A percentile compares a stretch with the other conserved stretches of the same genome.
Evolutionary conservation across 371 early-diverging fungal species (phyloP).

Genomic region (Apophysomyces ossiformis): DNA sequence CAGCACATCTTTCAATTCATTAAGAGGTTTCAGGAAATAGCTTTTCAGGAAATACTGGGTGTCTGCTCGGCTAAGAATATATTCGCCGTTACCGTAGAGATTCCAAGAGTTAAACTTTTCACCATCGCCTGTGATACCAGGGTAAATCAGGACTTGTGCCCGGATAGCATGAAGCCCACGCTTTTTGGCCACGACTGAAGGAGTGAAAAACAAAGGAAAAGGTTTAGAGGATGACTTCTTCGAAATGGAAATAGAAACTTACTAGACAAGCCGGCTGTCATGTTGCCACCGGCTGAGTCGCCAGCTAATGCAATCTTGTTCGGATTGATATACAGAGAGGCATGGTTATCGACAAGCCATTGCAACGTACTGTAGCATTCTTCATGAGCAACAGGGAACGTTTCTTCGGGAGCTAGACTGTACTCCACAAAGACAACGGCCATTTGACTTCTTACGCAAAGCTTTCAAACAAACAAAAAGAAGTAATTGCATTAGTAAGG

Average conservation of each 20-base stretch:
- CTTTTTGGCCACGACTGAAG: conserved; percentile 24
- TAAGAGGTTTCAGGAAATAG: not conserved
- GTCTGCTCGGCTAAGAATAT: conserved; percentile 4
- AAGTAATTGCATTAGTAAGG: not conserved
- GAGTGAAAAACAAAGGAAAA: not conserved
- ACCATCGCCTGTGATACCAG: not conserved
- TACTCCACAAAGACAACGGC: conserved; percentile 27
- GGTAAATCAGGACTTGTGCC: conserved; percentile 23
- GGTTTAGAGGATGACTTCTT: not conserved
- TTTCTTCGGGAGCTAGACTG: conserved; percentile 26
- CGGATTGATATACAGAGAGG: conserved; percentile 29
- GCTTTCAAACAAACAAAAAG: not conserved
- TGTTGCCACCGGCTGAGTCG: conserved; percentile 70
- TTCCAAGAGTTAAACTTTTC: not conserved
- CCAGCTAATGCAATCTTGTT: conserved; percentile 54
- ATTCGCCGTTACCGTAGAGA: conserved; percentile 19
- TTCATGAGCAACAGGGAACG: conserved; percentile 31
- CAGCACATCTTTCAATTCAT: conserved; percentile 6
- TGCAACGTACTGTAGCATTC: conserved; percentile 28
- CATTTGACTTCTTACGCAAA: no score
- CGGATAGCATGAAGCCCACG: conserved; percentile 20
- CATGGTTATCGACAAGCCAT: conserved; percentile 12
- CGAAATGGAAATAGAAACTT: not conserved
- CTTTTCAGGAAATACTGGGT: conserved; percentile 5
- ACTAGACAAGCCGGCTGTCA: conserved; percentile 46